phyloP scores from a whole-genome alignment of 257 asterid genomes.

The Lantana camara region DNA sequence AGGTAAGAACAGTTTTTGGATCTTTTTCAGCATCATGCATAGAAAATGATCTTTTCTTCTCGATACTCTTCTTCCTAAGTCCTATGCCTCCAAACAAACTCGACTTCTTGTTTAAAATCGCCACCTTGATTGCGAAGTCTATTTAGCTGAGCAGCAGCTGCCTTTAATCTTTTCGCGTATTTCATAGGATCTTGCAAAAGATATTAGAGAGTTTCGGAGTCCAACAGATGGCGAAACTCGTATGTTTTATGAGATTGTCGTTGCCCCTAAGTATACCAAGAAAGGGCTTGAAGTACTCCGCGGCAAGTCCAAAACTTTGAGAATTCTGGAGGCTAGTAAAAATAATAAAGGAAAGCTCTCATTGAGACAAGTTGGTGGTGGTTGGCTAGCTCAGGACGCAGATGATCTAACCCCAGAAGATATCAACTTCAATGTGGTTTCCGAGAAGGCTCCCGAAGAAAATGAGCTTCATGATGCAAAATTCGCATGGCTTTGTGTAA shows the following conservation, averaged over 20 bases:
- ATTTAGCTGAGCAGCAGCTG: background rate
- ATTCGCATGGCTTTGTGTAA: slow-evolving; percentile 92
- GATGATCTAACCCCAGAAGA: slow-evolving; percentile 89
- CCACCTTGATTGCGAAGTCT: slow-evolving; percentile 1
- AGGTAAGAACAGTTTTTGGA: slow-evolving; percentile 51
- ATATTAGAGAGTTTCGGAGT: slow-evolving; percentile 89
- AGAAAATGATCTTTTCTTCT: slow-evolving; percentile 13
- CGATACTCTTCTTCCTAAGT: background rate
- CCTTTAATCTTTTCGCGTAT: slow-evolving; percentile 3
- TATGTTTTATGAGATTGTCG: slow-evolving; percentile 92
- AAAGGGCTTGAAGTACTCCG: slow-evolving; percentile 95
- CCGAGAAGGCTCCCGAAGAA: slow-evolving; percentile 66
- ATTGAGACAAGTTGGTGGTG: slow-evolving; percentile 95
- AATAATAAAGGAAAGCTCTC: slow-evolving; percentile 82
- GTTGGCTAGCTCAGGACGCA: slow-evolving; percentile 97
- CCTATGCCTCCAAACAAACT: background rate
- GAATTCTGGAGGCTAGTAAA: slow-evolving; percentile 88
- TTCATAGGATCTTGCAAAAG: slow-evolving; percentile 83
- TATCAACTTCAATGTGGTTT: slow-evolving; percentile 66
- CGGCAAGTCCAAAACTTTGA: slow-evolving; percentile 90
- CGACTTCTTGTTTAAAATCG: background rate
- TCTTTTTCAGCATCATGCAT: slow-evolving; percentile 6
- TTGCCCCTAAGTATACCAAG: slow-evolving; percentile 81
- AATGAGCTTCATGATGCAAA: slow-evolving; percentile 76
- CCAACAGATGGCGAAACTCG: slow-evolving; percentile 91